Conservation (phyloP, 345 rosid genomes). For the Hibiscus mutabilis region DNA sequence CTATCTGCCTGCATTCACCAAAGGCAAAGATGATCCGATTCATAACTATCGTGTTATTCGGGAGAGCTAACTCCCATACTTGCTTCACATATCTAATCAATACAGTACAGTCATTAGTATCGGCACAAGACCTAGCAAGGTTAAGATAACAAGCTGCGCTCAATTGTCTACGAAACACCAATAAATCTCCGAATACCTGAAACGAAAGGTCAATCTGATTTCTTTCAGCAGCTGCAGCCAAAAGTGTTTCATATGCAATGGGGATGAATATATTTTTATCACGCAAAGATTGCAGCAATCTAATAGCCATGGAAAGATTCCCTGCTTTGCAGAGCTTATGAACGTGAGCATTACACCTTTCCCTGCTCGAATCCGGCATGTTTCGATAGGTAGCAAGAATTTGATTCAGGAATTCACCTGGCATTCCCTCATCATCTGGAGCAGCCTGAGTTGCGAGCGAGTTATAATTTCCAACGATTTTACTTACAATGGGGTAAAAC, state of each 20-base stretch:
- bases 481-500: constrained; percentile 22
- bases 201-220: constrained; percentile 27
- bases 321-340: constrained; percentile 42
- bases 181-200: constrained; percentile 37
- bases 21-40: constrained; percentile 63
- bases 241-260: constrained; percentile 28
- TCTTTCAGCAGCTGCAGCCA: constrained; percentile 35
- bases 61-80: constrained; percentile 35
- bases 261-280: constrained; percentile 34
- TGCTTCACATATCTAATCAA: constrained; percentile 45
- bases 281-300: constrained; percentile 34
- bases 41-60: constrained; percentile 32
- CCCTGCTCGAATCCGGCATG: constrained; percentile 19
- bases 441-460: constrained; percentile 26
- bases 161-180: constrained; percentile 32
- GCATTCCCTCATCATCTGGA: constrained; percentile 26
- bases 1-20: constrained; percentile 57
- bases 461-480: constrained; percentile 18
- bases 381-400: constrained; percentile 23
- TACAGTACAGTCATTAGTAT: constrained; percentile 28
- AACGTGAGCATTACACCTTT: constrained; percentile 24
- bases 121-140: constrained; percentile 52
- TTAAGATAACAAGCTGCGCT: constrained; percentile 46
- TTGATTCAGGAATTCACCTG: constrained; percentile 25
- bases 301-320: constrained; percentile 37